phyloP scores from a whole-genome alignment of 2,329 filamentous ascomycete species.

The Coniochaeta prunicola region DNA sequence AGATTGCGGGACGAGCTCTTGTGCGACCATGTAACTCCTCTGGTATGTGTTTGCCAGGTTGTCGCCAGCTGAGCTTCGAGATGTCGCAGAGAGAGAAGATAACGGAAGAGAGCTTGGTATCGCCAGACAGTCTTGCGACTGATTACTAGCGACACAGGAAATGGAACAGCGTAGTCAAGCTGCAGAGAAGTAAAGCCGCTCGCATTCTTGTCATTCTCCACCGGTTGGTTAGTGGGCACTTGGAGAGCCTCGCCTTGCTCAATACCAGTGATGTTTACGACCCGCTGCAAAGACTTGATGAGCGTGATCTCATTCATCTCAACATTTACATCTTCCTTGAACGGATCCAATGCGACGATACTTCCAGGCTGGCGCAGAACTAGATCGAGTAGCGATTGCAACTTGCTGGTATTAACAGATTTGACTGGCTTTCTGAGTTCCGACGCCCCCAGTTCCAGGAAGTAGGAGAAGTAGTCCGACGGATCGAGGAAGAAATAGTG shows the following conservation, averaged over 20 bases:
- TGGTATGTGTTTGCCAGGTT: slow-evolving; percentile 86
- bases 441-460: slow-evolving; percentile 82
- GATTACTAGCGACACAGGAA: slow-evolving; percentile 91
- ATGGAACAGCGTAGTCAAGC: slow-evolving; percentile 89
- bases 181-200: slow-evolving; percentile 88
- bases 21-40: slow-evolving; percentile 74
- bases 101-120: slow-evolving; percentile 93
- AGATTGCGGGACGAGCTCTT: slow-evolving; percentile 65
- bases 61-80: slow-evolving; percentile 80
- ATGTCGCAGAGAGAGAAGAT: slow-evolving; percentile 81
- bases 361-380: slow-evolving; percentile 94
- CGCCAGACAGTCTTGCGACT: slow-evolving; percentile 94
- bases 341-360: slow-evolving; percentile 87
- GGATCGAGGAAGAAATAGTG: slow-evolving; percentile 99
- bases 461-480: slow-evolving; percentile 97
- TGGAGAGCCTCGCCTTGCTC: slow-evolving; percentile 82
- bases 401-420: slow-evolving; percentile 81
- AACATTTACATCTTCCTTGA: slow-evolving; percentile 97
- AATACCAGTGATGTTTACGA: slow-evolving; percentile 93
- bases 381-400: slow-evolving; percentile 92
- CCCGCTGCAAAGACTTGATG: slow-evolving; percentile 88
- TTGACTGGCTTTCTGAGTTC: slow-evolving; percentile 88
- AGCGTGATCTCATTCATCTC: slow-evolving; percentile 93
- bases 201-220: slow-evolving; percentile 81
- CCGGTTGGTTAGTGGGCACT: slow-evolving; percentile 56